These are phyloP conservation scores for Auricularia auricula-judae DNA, from an alignment of 768 basidiomycete genomes.

Conservation along the genomic window DNA sequence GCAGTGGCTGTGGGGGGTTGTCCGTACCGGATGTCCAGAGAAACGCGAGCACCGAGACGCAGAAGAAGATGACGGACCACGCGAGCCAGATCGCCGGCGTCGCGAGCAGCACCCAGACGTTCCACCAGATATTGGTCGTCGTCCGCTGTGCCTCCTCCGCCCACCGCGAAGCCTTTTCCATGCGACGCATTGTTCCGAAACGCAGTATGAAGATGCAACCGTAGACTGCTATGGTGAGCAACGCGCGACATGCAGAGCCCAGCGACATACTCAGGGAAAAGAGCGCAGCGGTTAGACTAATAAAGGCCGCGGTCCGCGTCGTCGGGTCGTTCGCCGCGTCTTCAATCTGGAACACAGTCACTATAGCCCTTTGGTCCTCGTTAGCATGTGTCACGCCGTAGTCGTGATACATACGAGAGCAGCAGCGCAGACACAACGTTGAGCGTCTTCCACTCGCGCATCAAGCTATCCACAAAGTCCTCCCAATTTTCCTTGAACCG, in stretches of 20 bases:
- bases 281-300: constrained; percentile 55
- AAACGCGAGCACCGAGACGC: constrained; percentile 6
- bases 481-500: constrained; percentile 64
- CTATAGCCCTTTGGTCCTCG: constrained; percentile 38
- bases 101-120: constrained; percentile 58
- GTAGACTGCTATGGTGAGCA: constrained; percentile 25
- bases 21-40: constrained; percentile 8
- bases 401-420: constrained; percentile 28
- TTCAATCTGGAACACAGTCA: constrained; percentile 53
- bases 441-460: constrained; percentile 19
- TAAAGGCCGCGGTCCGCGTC: constrained; percentile 47
- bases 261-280: constrained; percentile 38
- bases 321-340: constrained; percentile 46
- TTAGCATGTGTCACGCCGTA: not conserved
- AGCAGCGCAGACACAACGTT: constrained; percentile 47
- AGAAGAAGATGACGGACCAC: constrained; percentile 32
- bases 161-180: constrained; percentile 62
- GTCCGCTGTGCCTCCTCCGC: constrained; percentile 57
- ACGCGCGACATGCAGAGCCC: not conserved
- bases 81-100: constrained; percentile 63
- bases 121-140: constrained; percentile 42
- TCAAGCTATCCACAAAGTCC: constrained; percentile 46
- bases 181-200: constrained; percentile 61
- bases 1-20: not conserved
- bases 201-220: constrained; percentile 66